phyloP scores from a whole-genome alignment of 176 grass and related monocot species.

The Zoysia japonica region DNA sequence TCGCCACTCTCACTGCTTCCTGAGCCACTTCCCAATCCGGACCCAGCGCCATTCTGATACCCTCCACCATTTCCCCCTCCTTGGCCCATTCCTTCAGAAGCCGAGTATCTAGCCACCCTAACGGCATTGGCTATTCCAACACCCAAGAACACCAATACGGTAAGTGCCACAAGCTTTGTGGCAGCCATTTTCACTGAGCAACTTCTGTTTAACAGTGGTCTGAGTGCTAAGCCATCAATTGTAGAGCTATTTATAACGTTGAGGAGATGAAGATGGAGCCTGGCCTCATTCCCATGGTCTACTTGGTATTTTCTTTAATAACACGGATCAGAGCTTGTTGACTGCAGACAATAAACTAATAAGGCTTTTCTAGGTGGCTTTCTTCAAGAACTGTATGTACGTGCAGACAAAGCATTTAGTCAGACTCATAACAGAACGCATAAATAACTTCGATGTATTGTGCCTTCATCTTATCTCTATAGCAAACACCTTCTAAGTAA shows the following conservation, averaged over 20 bases:
- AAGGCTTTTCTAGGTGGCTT: background rate
- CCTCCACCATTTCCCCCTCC: constrained; percentile 24
- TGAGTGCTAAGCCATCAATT: background rate
- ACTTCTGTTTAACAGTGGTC: background rate
- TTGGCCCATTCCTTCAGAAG: background rate
- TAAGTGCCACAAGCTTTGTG: background rate
- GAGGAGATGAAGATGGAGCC: background rate
- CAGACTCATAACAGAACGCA: too few relatives aligned
- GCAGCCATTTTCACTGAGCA: background rate
- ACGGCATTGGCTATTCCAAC: constrained; percentile 26
- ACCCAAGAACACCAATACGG: background rate
- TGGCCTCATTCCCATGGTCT: background rate
- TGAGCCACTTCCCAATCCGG: background rate
- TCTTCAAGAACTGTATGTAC: background rate
- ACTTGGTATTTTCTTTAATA: background rate
- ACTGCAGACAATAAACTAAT: background rate
- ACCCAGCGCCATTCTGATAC: background rate
- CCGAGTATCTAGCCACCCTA: constrained; percentile 15
- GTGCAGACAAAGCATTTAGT: background rate
- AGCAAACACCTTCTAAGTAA: too few relatives aligned
- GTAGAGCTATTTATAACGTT: background rate
- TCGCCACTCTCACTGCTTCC: background rate
- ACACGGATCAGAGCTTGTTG: background rate
- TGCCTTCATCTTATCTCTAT: too few relatives aligned
- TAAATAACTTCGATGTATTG: too few relatives aligned